Percentiles rank a stretch among this genome's conserved stretches.
These are phyloP conservation scores for Cytospora leucostoma DNA, from an alignment of 2,329 filamentous ascomycete species.

Conservation along the genomic window DNA sequence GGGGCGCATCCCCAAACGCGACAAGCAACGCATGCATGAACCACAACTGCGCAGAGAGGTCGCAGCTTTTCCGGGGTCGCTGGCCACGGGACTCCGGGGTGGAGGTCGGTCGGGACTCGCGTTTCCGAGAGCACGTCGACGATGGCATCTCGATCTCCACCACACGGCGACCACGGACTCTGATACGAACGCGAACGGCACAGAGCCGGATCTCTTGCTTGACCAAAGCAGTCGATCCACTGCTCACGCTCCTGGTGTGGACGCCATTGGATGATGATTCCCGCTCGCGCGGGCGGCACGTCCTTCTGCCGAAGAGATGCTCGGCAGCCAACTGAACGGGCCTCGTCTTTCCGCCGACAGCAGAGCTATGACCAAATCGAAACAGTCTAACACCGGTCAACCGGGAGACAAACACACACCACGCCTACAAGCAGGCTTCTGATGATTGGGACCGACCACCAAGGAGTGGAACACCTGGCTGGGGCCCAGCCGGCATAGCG, in stretches of 20 bases:
- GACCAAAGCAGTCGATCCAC: not conserved
- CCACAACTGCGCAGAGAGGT: not conserved
- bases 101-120: not conserved
- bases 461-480: not conserved
- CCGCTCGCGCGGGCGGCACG: not conserved
- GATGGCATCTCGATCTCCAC: not conserved
- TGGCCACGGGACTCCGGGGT: not conserved
- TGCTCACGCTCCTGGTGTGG: not conserved
- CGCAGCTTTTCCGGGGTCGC: not conserved
- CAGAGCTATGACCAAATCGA: not conserved
- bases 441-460: not conserved
- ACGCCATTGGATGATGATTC: not conserved
- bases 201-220: not conserved
- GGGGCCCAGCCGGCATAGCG: not conserved
- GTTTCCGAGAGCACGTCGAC: not conserved
- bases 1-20: not conserved
- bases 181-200: not conserved
- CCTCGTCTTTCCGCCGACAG: not conserved
- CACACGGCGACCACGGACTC: not conserved
- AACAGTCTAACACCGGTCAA: not conserved
- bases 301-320: not conserved
- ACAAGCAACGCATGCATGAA: not conserved
- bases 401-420: not conserved
- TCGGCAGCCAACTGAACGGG: not conserved
- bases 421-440: not conserved